Evolutionary conservation across 768 basidiomycete species (phyloP), one percentile per base, ranked within the genome.

Genomic region (Cyclocybe cylindracea): DNA sequence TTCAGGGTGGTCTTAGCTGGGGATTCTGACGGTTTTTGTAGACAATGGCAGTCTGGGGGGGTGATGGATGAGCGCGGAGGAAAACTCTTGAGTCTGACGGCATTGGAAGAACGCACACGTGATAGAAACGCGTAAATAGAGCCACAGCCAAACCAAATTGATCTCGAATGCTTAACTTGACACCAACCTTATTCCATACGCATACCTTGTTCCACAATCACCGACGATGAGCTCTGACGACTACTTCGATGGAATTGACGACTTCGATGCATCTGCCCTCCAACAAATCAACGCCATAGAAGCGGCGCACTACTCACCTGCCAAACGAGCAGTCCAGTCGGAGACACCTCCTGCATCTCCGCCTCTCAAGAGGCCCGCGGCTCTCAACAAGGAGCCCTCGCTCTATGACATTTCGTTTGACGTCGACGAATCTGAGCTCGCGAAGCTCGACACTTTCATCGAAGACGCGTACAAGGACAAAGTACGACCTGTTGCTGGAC

Each of bases 181-280:
- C 36, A 31, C 5, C 10, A 13, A 18, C 37, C n/a, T n/a, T 33
- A 29, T 34, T 35, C 37, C 24, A 39, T 44, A 10, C 14, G 41
- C 37, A 16, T 32, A 10, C 10, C 36, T 40, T 43, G 8, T 41
- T 18, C 44, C 34, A 7, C 38, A 18, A 39, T 48, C 45, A 34
- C 37, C 19, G n/a, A 31, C 51, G 37, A 89, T 91, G 88, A 87
- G 84, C 73, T 89, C 87, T 34, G 89, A 89, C 71, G 85, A 78
- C 38, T 89, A 85, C 62, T 91, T 87, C 63, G 80, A 82, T 55
- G 62, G 56, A n/a, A 84, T 83, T 54, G 85, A 86, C 31, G 78
- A 74, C 45, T 61, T 87, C 36, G 79, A 90, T 66, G 78, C 78
- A 39, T 79, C 77, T 34, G 77, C 80, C 3, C 61, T 90, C 6